phyloP scores from a whole-genome alignment of 2,329 filamentous ascomycete species.

The Leptodontidium sp. region DNA sequence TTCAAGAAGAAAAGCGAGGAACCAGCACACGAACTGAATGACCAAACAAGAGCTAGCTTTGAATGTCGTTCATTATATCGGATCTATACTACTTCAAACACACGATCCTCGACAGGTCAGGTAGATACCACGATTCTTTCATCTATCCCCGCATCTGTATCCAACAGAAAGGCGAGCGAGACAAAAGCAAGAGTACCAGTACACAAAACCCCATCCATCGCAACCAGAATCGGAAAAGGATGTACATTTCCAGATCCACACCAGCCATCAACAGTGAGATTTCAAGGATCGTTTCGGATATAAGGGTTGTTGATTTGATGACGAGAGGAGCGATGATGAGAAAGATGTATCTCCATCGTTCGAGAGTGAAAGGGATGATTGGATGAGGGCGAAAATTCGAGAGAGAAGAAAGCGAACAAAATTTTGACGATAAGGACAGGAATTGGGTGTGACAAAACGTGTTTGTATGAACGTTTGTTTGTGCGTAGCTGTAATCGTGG shows the following conservation, averaged over 20 bases:
- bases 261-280: constrained; percentile 10
- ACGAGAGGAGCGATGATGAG: background rate
- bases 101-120: constrained; percentile 8
- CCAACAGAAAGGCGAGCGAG: constrained; percentile 26
- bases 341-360: background rate
- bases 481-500: constrained; percentile 8
- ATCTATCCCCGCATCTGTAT: constrained; percentile 26
- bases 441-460: constrained; percentile 39
- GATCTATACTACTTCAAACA: constrained; percentile 24
- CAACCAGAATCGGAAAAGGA: constrained; percentile 17
- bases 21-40: too few relatives aligned
- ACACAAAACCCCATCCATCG: constrained; percentile 25
- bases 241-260: constrained; percentile 5
- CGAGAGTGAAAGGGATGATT: background rate
- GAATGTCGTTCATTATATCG: constrained; percentile 30
- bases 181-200: constrained; percentile 26
- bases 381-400: background rate
- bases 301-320: constrained; percentile 14
- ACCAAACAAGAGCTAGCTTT: constrained; percentile 5
- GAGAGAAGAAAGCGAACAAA: constrained; percentile 26
- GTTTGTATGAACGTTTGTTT: constrained; percentile 22
- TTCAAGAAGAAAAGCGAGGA: too few relatives aligned
- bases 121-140: constrained; percentile 12
- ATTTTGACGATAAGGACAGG: constrained; percentile 45
- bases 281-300: constrained; percentile 17